Conservation (phyloP, 2,329 filamentous ascomycete genomes). For the Colletotrichum sp. region DNA sequence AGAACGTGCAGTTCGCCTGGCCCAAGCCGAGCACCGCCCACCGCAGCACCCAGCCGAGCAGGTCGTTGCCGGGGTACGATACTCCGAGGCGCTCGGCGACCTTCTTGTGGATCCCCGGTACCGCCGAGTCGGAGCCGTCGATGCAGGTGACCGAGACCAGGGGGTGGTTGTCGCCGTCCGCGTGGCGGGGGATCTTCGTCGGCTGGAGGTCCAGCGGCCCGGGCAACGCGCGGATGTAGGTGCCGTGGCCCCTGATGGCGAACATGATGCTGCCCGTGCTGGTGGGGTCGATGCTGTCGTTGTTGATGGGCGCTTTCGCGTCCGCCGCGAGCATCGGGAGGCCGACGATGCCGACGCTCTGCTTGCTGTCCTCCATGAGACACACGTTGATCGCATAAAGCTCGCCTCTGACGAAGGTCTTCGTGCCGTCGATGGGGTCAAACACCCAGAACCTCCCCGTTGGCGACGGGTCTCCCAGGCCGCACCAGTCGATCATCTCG, state of each 20-base stretch:
- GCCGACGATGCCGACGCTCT: slow-evolving; percentile 54
- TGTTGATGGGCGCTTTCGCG: slow-evolving; percentile 40
- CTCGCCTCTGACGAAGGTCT: slow-evolving; percentile 57
- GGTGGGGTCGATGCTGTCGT: slow-evolving; percentile 46
- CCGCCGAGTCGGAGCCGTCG: slow-evolving; percentile 49
- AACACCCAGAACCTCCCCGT: slow-evolving; percentile 59
- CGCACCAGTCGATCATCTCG: slow-evolving; percentile 57
- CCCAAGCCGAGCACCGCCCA: slow-evolving; percentile 59
- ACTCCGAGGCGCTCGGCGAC: slow-evolving; percentile 47
- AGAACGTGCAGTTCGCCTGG: slow-evolving; percentile 57
- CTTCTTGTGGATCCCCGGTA: slow-evolving; percentile 49
- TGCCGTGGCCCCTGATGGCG: slow-evolving; percentile 51
- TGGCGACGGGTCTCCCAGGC: slow-evolving; percentile 37
- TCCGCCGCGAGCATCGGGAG: slow-evolving; percentile 49
- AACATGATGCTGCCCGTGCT: slow-evolving; percentile 55
- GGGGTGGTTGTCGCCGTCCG: slow-evolving; percentile 24
- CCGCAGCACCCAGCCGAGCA: slow-evolving; percentile 62
- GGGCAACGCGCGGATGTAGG: slow-evolving; percentile 47
- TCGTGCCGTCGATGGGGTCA: slow-evolving; percentile 65
- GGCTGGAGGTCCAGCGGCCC: slow-evolving; percentile 24
- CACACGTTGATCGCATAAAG: slow-evolving; percentile 63
- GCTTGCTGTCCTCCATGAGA: slow-evolving; percentile 53
- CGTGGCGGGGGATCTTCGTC: slow-evolving; percentile 34
- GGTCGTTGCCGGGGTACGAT: slow-evolving; percentile 51
- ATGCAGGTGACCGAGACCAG: slow-evolving; percentile 53